Evolutionary conservation across 1,284 basidiomycete genomes (phyloP).

Genomic region (Cronartium ribicola): DNA sequence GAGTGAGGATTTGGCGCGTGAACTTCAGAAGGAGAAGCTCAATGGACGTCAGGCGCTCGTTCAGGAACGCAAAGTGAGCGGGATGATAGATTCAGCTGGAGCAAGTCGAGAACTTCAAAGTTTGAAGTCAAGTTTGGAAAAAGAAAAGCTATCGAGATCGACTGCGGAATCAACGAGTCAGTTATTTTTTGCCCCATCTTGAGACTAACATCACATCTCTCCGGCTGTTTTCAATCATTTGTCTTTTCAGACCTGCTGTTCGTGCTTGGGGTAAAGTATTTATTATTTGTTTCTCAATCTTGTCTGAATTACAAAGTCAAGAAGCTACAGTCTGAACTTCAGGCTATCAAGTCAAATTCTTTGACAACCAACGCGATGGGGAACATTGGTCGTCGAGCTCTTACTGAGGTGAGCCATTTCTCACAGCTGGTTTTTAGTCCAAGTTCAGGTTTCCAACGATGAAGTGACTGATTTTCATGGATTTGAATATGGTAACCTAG

Average conservation of each 20-base stretch:
- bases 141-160: conserved; percentile 52
- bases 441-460: conserved; percentile 59
- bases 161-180: conserved; percentile 60
- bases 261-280: background rate
- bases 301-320: conserved; percentile 10
- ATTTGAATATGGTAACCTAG: conserved; percentile 50
- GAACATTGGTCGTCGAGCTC: conserved; percentile 28
- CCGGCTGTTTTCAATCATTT: background rate
- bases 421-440: conserved; percentile 58
- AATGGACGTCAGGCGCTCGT: conserved; percentile 55
- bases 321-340: conserved; percentile 40
- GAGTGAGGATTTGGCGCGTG: conserved; percentile 74
- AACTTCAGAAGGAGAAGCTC: conserved; percentile 68
- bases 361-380: conserved; percentile 12
- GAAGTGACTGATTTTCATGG: conserved; percentile 59
- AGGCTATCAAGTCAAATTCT: conserved; percentile 8
- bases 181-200: background rate
- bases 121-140: conserved; percentile 46
- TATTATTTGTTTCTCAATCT: background rate
- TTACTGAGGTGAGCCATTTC: conserved; percentile 26
- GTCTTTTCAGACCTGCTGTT: background rate
- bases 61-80: conserved; percentile 39
- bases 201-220: background rate
- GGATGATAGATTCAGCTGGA: conserved; percentile 32
- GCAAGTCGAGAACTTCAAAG: conserved; percentile 4